Percentiles rank a stretch among this genome's conserved stretches.
Evolutionary conservation across 768 basidiomycete species (phyloP).

Genomic region (Brasilioporus rufonigricans): DNA sequence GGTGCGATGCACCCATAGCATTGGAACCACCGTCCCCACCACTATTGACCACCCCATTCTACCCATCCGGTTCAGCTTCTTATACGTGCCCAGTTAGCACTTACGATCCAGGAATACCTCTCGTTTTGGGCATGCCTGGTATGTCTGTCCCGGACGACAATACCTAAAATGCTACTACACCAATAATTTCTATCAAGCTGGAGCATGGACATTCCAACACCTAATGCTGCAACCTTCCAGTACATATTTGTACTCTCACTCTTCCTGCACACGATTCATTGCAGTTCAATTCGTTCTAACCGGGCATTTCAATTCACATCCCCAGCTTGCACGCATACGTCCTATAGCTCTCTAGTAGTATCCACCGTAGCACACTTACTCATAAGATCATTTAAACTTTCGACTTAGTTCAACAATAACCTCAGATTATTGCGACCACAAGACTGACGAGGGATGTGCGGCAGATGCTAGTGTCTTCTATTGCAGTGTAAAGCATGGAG

Average conservation of each 20-base stretch:
- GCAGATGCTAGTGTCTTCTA: not conserved
- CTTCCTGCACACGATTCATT: slow-evolving; percentile 4
- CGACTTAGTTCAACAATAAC: slow-evolving; percentile 16
- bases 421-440: slow-evolving; percentile 5
- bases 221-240: slow-evolving; percentile 7
- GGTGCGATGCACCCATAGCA: slow-evolving; percentile 4
- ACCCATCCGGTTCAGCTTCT: slow-evolving; percentile 20
- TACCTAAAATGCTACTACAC: slow-evolving; percentile 5
- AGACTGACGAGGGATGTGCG: not conserved
- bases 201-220: slow-evolving; percentile 2
- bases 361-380: slow-evolving; percentile 13
- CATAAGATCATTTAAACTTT: not conserved
- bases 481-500: not conserved
- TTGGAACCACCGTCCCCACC: slow-evolving; percentile 26
- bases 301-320: slow-evolving; percentile 6
- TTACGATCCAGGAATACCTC: slow-evolving; percentile 7
- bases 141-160: slow-evolving; percentile 12
- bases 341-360: slow-evolving; percentile 19
- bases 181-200: not conserved
- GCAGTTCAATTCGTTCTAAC: slow-evolving; percentile 14
- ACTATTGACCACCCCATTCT: slow-evolving; percentile 30
- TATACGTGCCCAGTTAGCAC: slow-evolving; percentile 4
- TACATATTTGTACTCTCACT: slow-evolving; percentile 18
- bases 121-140: slow-evolving; percentile 18
- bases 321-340: slow-evolving; percentile 14